These are phyloP conservation scores for Trypanosoma theileri DNA, from an alignment of 208 protist genomes.

Conservation along the genomic window DNA sequence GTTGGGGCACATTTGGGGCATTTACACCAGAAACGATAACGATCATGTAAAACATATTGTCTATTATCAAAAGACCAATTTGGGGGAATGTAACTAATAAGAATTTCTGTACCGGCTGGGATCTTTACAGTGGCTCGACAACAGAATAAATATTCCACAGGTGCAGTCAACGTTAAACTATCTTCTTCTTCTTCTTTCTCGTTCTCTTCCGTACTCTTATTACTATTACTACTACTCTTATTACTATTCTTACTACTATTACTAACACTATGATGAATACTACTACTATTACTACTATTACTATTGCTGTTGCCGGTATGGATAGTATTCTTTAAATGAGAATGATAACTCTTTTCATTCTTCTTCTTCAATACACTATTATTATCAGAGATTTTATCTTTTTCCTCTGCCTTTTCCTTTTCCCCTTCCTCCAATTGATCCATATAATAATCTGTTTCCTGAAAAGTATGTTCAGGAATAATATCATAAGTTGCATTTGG, in stretches of 20 bases:
- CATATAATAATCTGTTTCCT: conserved; percentile 76
- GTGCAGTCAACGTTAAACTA: conserved; percentile 43
- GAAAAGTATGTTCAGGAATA: conserved; percentile 77
- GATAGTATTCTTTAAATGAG: not conserved
- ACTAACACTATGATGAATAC: too few relatives aligned
- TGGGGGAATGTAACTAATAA: conserved; percentile 85
- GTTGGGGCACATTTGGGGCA: conserved; percentile 79
- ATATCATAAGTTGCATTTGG: conserved; percentile 87
- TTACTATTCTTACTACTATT: not conserved
- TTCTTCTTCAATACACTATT: too few relatives aligned
- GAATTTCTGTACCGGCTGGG: conserved; percentile 62
- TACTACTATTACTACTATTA: not conserved
- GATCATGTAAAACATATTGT: conserved; percentile 90
- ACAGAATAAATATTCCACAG: conserved; percentile 84
- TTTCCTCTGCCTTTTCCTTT: not conserved
- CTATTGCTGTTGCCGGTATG: not conserved
- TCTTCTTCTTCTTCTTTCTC: not conserved
- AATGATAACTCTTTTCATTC: too few relatives aligned
- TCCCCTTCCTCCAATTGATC: conserved; percentile 23
- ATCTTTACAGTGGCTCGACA: conserved; percentile 80
- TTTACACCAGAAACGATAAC: conserved; percentile 89
- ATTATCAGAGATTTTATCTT: too few relatives aligned
- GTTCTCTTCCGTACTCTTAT: not conserved
- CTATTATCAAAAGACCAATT: conserved; percentile 86
- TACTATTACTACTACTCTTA: not conserved